These are phyloP conservation scores for Paecilomyces sp. DNA, from an alignment of 2,329 filamentous ascomycete genomes.

Conservation along the genomic window DNA sequence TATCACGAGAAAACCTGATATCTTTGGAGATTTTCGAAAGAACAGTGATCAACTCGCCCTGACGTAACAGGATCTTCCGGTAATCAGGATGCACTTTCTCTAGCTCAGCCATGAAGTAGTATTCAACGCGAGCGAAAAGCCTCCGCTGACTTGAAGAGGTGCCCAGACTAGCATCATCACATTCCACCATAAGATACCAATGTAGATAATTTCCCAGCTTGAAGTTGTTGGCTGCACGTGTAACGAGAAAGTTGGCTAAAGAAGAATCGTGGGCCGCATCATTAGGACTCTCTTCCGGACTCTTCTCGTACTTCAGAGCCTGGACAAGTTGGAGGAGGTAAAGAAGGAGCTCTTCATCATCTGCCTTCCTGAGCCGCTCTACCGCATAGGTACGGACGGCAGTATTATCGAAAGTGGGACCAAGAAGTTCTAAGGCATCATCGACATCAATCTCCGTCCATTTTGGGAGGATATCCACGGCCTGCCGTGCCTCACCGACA, in stretches of 20 bases:
- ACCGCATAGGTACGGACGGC: conserved; percentile 90
- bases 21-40: conserved; percentile 85
- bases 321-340: conserved; percentile 94
- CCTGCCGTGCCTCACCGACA: conserved; percentile 75
- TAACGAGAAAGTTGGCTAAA: conserved; percentile 80
- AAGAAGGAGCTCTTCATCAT: conserved; percentile 82
- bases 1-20: conserved; percentile 71
- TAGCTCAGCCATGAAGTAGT: conserved; percentile 88
- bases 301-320: conserved; percentile 87
- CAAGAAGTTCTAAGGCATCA: conserved; percentile 87
- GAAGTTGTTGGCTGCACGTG: conserved; percentile 79
- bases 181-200: conserved; percentile 99
- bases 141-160: conserved; percentile 69
- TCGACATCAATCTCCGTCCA: conserved; percentile 98
- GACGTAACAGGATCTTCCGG: conserved; percentile 69
- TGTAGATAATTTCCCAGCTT: conserved; percentile 90
- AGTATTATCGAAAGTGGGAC: conserved; percentile 82
- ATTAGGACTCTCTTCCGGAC: conserved; percentile 54
- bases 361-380: conserved; percentile 80
- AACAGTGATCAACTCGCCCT: conserved; percentile 83
- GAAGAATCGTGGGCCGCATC: conserved; percentile 69
- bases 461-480: conserved; percentile 78
- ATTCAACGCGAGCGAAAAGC: conserved; percentile 87
- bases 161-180: conserved; percentile 71
- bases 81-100: conserved; percentile 67